Evolutionary conservation across 2,329 filamentous ascomycete species (phyloP).

Genomic region (Chrysoporthe puriensis): DNA sequence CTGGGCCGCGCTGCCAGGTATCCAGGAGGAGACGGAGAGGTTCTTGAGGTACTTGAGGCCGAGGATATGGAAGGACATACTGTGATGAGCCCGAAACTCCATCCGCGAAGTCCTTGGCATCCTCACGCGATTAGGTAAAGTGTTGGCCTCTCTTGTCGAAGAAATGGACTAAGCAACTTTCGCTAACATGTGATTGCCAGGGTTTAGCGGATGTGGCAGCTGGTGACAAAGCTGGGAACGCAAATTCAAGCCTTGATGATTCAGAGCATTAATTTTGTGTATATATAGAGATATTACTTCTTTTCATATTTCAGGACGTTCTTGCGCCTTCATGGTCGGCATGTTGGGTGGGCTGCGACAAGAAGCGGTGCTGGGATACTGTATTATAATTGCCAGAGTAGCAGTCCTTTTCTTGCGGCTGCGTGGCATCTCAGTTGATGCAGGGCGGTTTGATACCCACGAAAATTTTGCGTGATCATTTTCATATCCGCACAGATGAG

Average conservation of each 20-base stretch:
- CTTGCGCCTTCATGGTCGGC: background rate
- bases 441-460: constrained; percentile 12
- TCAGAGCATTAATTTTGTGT: background rate
- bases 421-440: constrained; percentile 3
- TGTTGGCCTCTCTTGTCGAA: background rate
- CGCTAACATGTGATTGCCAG: background rate
- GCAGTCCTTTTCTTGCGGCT: background rate
- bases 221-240: no score
- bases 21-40: constrained; percentile 25
- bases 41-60: constrained; percentile 26
- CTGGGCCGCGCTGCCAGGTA: constrained; percentile 25
- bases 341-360: background rate
- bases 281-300: background rate
- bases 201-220: background rate
- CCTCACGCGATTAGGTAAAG: background rate
- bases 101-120: background rate
- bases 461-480: background rate
- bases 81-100: background rate
- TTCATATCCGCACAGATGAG: constrained; percentile 1
- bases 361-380: background rate
- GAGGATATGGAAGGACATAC: constrained; percentile 23
- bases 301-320: background rate
- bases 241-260: background rate
- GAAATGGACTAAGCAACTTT: background rate
- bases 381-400: background rate